A percentile compares a stretch with the other conserved stretches of the same genome.
These are phyloP conservation scores for Bruguiera gymnorhiza DNA, from an alignment of 345 rosid genomes.

Conservation along the genomic window DNA sequence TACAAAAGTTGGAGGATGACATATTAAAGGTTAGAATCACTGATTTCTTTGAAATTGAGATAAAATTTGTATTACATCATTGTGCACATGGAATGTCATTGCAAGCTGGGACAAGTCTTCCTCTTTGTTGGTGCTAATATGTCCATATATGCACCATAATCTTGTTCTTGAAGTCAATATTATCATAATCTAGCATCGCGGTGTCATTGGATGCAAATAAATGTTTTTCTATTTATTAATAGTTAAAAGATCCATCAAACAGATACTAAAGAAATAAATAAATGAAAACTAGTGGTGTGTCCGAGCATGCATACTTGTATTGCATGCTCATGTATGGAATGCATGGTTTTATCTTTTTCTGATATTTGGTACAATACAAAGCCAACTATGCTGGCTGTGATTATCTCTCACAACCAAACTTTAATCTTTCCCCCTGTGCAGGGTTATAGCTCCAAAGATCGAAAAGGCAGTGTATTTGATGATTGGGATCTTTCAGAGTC, in stretches of 20 bases:
- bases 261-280: constrained; percentile 1
- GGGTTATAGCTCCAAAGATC: constrained; percentile 91
- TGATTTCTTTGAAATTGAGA: constrained; percentile 12
- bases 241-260: not conserved
- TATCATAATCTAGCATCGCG: not conserved
- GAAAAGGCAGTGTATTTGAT: constrained; percentile 63
- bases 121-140: not conserved
- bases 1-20: constrained; percentile 97
- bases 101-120: not conserved
- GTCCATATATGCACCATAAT: not conserved
- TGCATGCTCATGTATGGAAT: not conserved
- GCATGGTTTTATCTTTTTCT: not conserved
- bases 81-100: too few species aligned
- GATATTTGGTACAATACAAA: not conserved
- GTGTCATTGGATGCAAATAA: not conserved
- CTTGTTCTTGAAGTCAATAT: not conserved
- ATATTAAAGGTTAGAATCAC: constrained; percentile 67
- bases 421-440: constrained; percentile 20
- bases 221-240: not conserved
- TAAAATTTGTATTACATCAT: too few species aligned
- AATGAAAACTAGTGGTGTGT: not conserved
- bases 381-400: not conserved
- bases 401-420: not conserved
- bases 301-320: not conserved
- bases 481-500: constrained; percentile 93